Conservation (phyloP, 2,329 filamentous ascomycete species). For the Stagonosporopsis tanaceti region DNA sequence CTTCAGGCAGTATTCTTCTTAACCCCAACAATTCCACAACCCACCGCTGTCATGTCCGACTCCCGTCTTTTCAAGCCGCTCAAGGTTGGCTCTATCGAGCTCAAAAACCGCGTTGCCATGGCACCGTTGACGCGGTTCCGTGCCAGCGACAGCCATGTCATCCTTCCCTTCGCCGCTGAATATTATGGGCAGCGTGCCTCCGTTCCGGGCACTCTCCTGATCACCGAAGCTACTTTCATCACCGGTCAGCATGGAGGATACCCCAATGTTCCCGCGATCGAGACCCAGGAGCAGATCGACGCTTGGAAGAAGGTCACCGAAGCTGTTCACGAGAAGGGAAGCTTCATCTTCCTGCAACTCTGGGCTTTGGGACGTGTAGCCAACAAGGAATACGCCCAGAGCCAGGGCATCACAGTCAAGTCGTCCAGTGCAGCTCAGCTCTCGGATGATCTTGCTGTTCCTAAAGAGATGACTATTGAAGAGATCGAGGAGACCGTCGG, state of each 20-base stretch:
- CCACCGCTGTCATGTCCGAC: conserved; percentile 30
- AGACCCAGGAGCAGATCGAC: conserved; percentile 55
- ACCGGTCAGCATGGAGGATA: conserved; percentile 57
- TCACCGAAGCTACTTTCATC: conserved; percentile 66
- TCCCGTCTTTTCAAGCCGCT: conserved; percentile 47
- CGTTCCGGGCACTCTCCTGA: conserved; percentile 63
- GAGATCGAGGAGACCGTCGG: conserved; percentile 51
- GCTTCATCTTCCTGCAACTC: conserved; percentile 68
- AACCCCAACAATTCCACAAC: neutral
- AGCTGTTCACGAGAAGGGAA: conserved; percentile 69
- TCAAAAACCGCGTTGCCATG: conserved; percentile 48
- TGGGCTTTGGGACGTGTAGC: conserved; percentile 68
- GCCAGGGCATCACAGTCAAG: conserved; percentile 47
- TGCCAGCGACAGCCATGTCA: conserved; percentile 58
- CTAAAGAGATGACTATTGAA: conserved; percentile 49
- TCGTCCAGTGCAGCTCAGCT: conserved; percentile 44
- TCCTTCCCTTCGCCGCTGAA: conserved; percentile 52
- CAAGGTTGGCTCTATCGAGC: conserved; percentile 44
- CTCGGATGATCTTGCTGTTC: conserved; percentile 54
- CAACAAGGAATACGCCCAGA: conserved; percentile 45
- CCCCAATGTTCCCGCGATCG: conserved; percentile 66
- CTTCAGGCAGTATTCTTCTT: neutral
- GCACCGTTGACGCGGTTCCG: conserved; percentile 52
- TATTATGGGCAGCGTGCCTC: conserved; percentile 65
- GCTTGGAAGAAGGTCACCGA: conserved; percentile 69